phyloP scores from a whole-genome alignment of 2,329 filamentous ascomycete species.

The Coccinonectria pachysandricola region DNA sequence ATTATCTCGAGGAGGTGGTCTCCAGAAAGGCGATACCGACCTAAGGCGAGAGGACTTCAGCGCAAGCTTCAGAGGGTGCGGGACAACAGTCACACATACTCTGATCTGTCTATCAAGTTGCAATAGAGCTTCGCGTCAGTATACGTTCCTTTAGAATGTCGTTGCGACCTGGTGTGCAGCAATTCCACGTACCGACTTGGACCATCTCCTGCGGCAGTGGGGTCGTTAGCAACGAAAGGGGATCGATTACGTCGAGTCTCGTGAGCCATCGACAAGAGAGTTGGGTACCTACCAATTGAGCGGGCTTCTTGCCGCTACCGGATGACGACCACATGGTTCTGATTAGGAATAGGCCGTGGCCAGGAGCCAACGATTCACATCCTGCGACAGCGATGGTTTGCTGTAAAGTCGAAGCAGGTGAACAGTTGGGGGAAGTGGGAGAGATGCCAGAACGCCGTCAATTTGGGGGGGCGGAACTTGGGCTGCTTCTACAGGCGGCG shows the following conservation, averaged over 20 bases:
- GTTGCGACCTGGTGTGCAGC: slow-evolving; percentile 37
- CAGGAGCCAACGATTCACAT: slow-evolving; percentile 10
- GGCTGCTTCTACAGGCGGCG: too few species aligned
- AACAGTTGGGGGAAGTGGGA: too few species aligned
- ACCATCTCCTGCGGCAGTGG: slow-evolving; percentile 80
- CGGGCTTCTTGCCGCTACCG: slow-evolving; percentile 57
- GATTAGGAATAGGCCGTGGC: slow-evolving; percentile 16
- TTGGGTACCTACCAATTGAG: slow-evolving; percentile 52
- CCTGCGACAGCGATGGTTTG: too few species aligned
- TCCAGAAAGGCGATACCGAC: slow-evolving; percentile 84
- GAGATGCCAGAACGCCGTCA: too few species aligned
- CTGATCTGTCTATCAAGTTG: slow-evolving; percentile 41
- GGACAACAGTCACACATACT: slow-evolving; percentile 37
- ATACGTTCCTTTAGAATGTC: too few species aligned
- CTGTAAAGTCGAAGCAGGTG: too few species aligned
- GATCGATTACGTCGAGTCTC: slow-evolving; percentile 16
- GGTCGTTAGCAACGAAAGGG: slow-evolving; percentile 24
- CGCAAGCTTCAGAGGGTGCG: slow-evolving; percentile 5
- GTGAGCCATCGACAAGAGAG: slow-evolving; percentile 10
- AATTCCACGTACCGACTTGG: slow-evolving; percentile 73
- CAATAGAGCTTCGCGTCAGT: too few species aligned
- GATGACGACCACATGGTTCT: slow-evolving; percentile 54
- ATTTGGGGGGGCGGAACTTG: too few species aligned
- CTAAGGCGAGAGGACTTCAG: slow-evolving; percentile 36
- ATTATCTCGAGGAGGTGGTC: slow-evolving; percentile 45